phyloP scores from a whole-genome alignment of 2,329 filamentous ascomycete species.

The Aureobasidium vineae region DNA sequence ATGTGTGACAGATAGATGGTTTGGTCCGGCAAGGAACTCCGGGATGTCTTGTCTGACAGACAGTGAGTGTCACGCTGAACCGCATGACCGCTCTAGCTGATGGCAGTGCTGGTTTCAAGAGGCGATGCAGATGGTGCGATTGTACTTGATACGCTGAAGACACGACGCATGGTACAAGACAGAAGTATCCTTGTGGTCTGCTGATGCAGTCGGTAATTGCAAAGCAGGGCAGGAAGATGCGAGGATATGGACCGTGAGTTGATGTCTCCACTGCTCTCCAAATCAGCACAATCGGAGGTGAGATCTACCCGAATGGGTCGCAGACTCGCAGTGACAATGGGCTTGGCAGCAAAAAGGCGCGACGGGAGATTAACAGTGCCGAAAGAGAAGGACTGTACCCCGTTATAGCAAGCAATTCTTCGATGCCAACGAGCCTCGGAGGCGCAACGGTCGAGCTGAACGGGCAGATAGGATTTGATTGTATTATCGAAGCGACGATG shows the following conservation, averaged over 20 bases:
- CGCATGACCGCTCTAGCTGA: slow-evolving; percentile 4
- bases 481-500: slow-evolving; percentile 12
- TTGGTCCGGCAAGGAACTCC: slow-evolving; percentile 24
- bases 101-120: slow-evolving; percentile 13
- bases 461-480: slow-evolving; percentile 9
- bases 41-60: slow-evolving; percentile 6
- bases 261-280: slow-evolving; percentile 14
- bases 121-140: slow-evolving; percentile 6
- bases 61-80: not conserved
- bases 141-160: slow-evolving; percentile 11
- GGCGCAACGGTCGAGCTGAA: slow-evolving; percentile 10
- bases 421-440: slow-evolving; percentile 3
- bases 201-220: slow-evolving; percentile 15
- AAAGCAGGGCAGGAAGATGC: slow-evolving; percentile 16
- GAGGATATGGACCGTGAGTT: slow-evolving; percentile 13
- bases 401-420: slow-evolving; percentile 12
- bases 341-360: slow-evolving; percentile 16
- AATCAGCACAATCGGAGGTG: slow-evolving; percentile 1
- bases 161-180: slow-evolving; percentile 10
- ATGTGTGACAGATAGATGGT: slow-evolving; percentile 13
- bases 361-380: slow-evolving; percentile 25
- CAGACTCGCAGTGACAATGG: slow-evolving; percentile 5
- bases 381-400: slow-evolving; percentile 7
- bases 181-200: slow-evolving; percentile 15
- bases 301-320: slow-evolving; percentile 13